Conservation (phyloP, 2,329 filamentous ascomycete genomes). For the Pezicula neosporulosa region DNA sequence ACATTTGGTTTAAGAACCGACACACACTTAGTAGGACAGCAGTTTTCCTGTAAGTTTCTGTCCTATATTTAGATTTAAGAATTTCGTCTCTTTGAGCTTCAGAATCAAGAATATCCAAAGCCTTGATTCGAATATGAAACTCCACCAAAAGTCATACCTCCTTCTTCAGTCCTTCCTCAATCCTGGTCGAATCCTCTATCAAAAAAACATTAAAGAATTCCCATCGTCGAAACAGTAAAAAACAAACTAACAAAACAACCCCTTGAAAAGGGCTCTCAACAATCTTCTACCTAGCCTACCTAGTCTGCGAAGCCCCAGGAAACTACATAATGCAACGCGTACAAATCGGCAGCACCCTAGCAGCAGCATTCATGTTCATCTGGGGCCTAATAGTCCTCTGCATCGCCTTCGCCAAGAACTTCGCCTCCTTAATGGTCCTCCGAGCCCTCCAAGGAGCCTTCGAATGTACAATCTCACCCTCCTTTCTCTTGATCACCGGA, state of each 20-base stretch:
- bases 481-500: slow-evolving; percentile 29
- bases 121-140: no score
- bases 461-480: slow-evolving; percentile 28
- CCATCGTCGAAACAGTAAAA: background rate
- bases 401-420: slow-evolving; percentile 22
- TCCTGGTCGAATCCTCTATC: no score
- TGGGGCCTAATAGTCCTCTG: background rate
- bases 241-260: background rate
- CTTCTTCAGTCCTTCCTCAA: no score
- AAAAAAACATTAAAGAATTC: no score
- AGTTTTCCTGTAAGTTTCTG: background rate
- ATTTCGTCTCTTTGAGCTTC: no score
- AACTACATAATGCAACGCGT: background rate
- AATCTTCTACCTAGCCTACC: background rate
- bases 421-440: slow-evolving; percentile 26
- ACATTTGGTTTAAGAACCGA: background rate
- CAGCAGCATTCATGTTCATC: background rate
- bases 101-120: no score
- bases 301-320: background rate
- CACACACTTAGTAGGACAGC: background rate
- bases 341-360: background rate
- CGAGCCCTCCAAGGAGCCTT: slow-evolving; percentile 26
- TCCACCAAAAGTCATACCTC: no score
- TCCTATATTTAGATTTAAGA: background rate
- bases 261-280: background rate